phyloP scores from a whole-genome alignment of 2,329 filamentous ascomycete genomes.

The Fusarium sp. region DNA sequence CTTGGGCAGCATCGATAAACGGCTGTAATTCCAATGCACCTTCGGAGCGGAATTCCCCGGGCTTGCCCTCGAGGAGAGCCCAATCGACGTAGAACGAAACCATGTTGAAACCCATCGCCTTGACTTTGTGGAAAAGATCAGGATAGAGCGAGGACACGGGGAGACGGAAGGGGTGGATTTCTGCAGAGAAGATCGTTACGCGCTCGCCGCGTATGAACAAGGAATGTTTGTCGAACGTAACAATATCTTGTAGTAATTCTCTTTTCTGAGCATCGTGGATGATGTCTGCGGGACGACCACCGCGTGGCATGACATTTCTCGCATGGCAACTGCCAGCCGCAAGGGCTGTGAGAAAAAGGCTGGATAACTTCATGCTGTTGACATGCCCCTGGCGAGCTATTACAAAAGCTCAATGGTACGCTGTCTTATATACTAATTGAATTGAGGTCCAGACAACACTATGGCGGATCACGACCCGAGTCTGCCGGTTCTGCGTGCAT shows the following conservation, averaged over 20 bases:
- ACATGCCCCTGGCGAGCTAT: not conserved
- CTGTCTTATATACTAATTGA: constrained; percentile 5
- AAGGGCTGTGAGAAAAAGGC: constrained; percentile 4
- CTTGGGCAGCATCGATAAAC: constrained; percentile 80
- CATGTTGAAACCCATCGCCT: constrained; percentile 81
- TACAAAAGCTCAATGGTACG: too few relatives aligned
- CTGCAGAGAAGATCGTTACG: constrained; percentile 78
- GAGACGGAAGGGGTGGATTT: constrained; percentile 76
- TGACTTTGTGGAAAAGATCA: constrained; percentile 86
- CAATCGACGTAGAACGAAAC: constrained; percentile 86
- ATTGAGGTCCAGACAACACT: not conserved
- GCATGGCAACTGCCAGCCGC: constrained; percentile 21
- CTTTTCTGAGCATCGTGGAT: constrained; percentile 43
- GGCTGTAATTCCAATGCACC: constrained; percentile 79
- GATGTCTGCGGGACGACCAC: constrained; percentile 37
- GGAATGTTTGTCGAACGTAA: constrained; percentile 80
- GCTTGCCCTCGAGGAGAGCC: constrained; percentile 81
- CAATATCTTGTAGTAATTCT: constrained; percentile 53
- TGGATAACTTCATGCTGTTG: constrained; percentile 29
- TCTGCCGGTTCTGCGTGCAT: not conserved
- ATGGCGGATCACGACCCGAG: constrained; percentile 27
- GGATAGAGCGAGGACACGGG: constrained; percentile 66
- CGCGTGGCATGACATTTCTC: constrained; percentile 28
- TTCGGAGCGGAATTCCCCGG: constrained; percentile 75
- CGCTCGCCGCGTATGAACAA: constrained; percentile 77